Conservation (phyloP, 441 rosid genomes). For the Pelargonium myrrhifolium region DNA sequence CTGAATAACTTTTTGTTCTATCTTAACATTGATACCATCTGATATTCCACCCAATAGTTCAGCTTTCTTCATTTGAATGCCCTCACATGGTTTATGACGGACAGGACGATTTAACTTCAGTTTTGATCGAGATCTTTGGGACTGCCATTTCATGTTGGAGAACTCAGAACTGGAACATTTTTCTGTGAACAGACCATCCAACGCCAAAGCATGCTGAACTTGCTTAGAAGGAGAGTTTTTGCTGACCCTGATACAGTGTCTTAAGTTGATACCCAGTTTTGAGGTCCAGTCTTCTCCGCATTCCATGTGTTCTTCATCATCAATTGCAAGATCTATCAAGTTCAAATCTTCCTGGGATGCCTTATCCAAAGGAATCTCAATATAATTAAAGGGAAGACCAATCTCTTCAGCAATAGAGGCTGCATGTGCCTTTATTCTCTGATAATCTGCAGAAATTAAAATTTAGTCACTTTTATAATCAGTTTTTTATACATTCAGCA, state of each 20-base stretch:
- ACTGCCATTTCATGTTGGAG: constrained; percentile 57
- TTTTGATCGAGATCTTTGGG: constrained; percentile 70
- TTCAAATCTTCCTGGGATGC: constrained; percentile 67
- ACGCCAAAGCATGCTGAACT: constrained; percentile 69
- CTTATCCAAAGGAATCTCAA: constrained; percentile 49
- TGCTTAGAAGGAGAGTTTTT: constrained; percentile 55
- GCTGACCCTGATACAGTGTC: constrained; percentile 63
- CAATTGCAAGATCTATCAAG: constrained; percentile 79
- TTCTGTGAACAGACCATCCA: constrained; percentile 61
- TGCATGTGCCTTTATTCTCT: constrained; percentile 88
- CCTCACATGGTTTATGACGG: constrained; percentile 27
- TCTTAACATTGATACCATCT: constrained; percentile 25
- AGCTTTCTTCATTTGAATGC: constrained; percentile 30
- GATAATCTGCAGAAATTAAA: constrained; percentile 58
- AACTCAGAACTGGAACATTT: constrained; percentile 35
- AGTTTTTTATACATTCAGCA: not conserved
- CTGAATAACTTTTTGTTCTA: constrained; percentile 56
- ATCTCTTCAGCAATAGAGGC: constrained; percentile 66
- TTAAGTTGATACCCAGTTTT: constrained; percentile 71
- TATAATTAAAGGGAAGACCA: constrained; percentile 48
- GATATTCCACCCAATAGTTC: constrained; percentile 22
- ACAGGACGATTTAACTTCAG: constrained; percentile 32
- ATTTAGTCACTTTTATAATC: not conserved
- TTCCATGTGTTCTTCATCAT: constrained; percentile 49
- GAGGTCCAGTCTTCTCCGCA: constrained; percentile 86